Conservation (phyloP, 1,284 basidiomycete genomes). For the Waitea zeae region DNA sequence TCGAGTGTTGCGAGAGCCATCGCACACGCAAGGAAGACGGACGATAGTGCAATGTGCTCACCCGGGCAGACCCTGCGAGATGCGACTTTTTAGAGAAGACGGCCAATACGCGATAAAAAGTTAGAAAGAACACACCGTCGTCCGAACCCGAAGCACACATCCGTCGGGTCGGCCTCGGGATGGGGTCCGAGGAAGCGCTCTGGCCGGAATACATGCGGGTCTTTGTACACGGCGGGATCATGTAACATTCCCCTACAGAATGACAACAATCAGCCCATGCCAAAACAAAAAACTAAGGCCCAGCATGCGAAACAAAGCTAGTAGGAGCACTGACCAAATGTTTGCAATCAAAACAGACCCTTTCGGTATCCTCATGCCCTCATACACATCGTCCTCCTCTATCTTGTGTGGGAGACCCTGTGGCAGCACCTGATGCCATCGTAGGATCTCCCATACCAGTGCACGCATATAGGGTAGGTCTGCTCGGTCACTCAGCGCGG, state of each 20-base stretch:
- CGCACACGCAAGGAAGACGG: conserved; percentile 1
- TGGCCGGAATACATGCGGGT: conserved; percentile 9
- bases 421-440: conserved; percentile 13
- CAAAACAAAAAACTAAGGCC: too few species aligned
- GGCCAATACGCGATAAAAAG: too few species aligned
- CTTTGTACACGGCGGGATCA: conserved; percentile 6
- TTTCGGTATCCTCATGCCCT: neutral
- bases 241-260: conserved; percentile 8
- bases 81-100: too few species aligned
- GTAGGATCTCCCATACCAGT: conserved; percentile 12
- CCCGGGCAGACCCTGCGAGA: too few species aligned
- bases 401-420: conserved; percentile 5
- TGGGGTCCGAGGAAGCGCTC: conserved; percentile 9
- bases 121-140: too few species aligned
- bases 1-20: conserved; percentile 1
- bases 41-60: too few species aligned
- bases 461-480: conserved; percentile 15
- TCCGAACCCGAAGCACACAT: conserved; percentile 1
- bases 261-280: too few species aligned
- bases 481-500: conserved; percentile 12
- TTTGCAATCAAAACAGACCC: neutral
- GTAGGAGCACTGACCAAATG: neutral
- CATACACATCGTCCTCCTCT: neutral
- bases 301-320: neutral
- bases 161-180: conserved; percentile 1